phyloP scores from a whole-genome alignment of 2,329 filamentous ascomycete species.

The Amesomyces nigricolor region DNA sequence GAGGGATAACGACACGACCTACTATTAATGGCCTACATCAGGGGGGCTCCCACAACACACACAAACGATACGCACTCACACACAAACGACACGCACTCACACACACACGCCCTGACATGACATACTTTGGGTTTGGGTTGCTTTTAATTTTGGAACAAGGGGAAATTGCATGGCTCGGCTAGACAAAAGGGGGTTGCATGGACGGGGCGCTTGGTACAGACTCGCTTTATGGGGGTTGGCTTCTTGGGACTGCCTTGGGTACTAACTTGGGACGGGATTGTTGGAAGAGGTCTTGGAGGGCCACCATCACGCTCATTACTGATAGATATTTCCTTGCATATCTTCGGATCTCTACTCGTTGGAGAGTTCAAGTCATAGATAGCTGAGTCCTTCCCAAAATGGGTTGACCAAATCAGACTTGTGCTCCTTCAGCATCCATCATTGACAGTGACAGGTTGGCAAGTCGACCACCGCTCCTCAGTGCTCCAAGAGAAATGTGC shows the following conservation, averaged over 20 bases:
- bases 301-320: slow-evolving; percentile 11
- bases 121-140: too few relatives aligned
- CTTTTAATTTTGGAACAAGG: not conserved
- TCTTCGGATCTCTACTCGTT: not conserved
- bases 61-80: too few relatives aligned
- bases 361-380: not conserved
- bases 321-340: slow-evolving; percentile 12
- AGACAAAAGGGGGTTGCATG: too few relatives aligned
- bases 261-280: not conserved
- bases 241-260: not conserved
- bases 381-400: too few relatives aligned
- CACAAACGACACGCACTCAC: too few relatives aligned
- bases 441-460: not conserved
- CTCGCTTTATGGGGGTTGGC: not conserved
- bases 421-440: too few relatives aligned
- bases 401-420: too few relatives aligned
- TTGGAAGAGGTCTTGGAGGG: not conserved
- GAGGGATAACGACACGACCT: not conserved
- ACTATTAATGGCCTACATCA: not conserved
- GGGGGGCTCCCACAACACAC: too few relatives aligned
- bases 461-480: not conserved
- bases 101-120: too few relatives aligned
- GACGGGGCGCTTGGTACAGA: too few relatives aligned
- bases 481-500: too few relatives aligned
- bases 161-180: not conserved